These are phyloP conservation scores for Eimeria acervulina DNA, from an alignment of 169 alveolate species.

Conservation along the genomic window DNA sequence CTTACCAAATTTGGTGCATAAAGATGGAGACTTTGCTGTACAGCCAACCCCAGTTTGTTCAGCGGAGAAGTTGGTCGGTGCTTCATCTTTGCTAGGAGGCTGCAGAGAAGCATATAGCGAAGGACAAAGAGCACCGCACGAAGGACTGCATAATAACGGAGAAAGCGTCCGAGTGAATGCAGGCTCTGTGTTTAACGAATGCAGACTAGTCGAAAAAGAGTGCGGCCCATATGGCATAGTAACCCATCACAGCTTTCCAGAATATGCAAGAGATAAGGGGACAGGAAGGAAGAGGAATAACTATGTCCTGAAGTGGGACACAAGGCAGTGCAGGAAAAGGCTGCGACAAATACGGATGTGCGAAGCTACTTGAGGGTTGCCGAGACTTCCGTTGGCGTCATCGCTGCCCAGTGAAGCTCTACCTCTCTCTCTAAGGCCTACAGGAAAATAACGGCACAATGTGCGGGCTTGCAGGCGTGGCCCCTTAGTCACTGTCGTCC, in stretches of 20 bases:
- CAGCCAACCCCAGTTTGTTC: constrained; percentile 58
- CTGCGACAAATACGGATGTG: neutral
- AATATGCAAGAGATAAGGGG: neutral
- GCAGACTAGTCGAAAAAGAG: neutral
- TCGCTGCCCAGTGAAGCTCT: constrained; percentile 71
- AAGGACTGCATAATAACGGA: neutral
- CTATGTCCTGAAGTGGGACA: neutral
- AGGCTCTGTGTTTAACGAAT: neutral
- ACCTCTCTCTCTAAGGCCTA: constrained; percentile 65
- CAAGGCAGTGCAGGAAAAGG: neutral
- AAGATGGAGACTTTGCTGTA: constrained; percentile 57
- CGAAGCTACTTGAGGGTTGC: constrained; percentile 27
- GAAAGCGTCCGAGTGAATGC: neutral
- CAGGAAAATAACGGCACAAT: neutral
- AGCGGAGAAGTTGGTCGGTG: constrained; percentile 62
- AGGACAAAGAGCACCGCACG: neutral
- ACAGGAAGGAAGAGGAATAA: neutral
- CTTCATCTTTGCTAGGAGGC: constrained; percentile 31
- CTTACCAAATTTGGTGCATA: constrained; percentile 54
- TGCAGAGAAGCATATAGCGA: neutral
- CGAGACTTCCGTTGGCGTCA: constrained; percentile 50
- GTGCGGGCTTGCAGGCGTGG: neutral
- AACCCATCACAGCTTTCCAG: neutral
- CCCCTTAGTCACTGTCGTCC: neutral
- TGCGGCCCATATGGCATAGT: neutral